A percentile compares a stretch with the other conserved stretches of the same genome.
Conservation (phyloP, 257 asterid genomes). For the Przewalskia tangutica region DNA sequence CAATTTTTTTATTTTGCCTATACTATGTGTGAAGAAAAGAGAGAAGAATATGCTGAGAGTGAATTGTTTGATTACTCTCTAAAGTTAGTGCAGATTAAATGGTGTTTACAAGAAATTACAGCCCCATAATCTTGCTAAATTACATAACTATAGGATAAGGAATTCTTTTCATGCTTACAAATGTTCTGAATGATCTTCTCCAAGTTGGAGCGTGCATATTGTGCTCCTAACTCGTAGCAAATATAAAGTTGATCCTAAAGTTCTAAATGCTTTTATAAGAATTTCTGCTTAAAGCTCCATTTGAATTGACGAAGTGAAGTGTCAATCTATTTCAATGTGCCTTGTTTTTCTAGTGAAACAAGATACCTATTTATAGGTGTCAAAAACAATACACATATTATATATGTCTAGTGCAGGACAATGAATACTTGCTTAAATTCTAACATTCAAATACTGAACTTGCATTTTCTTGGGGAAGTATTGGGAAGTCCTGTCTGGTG, state of each 20-base stretch:
- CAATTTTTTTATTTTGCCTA: neutral
- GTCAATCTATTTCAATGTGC: neutral
- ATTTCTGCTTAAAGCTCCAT: neutral
- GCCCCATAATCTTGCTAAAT: neutral
- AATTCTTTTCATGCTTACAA: neutral
- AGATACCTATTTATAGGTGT: neutral
- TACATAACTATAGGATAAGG: neutral
- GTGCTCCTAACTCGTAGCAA: neutral
- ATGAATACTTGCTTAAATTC: neutral
- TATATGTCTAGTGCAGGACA: neutral
- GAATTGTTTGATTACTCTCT: neutral
- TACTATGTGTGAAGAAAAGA: neutral
- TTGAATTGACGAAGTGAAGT: neutral
- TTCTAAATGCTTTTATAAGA: neutral
- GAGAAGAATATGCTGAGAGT: neutral
- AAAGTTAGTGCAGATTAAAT: neutral
- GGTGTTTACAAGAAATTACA: neutral
- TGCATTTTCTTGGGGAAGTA: neutral
- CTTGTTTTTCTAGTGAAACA: neutral
- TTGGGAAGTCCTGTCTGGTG: slow-evolving; percentile 9
- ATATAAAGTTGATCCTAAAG: neutral
- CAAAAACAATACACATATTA: neutral
- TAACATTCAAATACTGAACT: neutral
- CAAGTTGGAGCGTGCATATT: neutral
- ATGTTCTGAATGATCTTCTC: neutral